Base-by-base conservation (phyloP, 2,329 filamentous ascomycete species). In the Cryphonectria japonica region DNA sequence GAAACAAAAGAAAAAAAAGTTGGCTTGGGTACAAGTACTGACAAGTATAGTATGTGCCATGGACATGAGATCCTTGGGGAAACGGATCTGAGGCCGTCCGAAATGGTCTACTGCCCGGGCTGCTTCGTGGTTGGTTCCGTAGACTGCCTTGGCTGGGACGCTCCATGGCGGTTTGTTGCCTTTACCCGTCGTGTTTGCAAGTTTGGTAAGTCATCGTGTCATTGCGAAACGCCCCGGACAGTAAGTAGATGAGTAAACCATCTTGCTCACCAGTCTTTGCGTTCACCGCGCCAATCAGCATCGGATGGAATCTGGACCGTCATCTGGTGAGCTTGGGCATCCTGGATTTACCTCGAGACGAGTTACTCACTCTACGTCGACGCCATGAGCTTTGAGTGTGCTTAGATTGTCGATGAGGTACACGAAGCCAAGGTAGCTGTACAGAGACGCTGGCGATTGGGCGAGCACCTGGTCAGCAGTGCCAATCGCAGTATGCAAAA, bases 111-210 rank as follows among this genome's bases (percentile, higher is more conserved):
- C 77, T 37, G 83, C 79, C 60, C 85, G 81, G 32, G 75, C 76
- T 43, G 77, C 75, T 76, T 89, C 85, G 72, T 77, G 76, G 8
- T 26, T 32, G 14, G 64, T 41, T 65, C 86, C 83, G 76, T 93
- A 91, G 1, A 77, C 79, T 32, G 86, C 89, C 82, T 95, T 95
- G 60, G 88, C 89, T 1, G 89, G 87, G 41, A 93, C 83, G 0
- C 84, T 84, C 91, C 92, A 94, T 0, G 93, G 93, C 0, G 93
- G 92, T 74, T 88, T 88, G 79, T 96, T 95, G 66, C 91, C 91
- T 88, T 32, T 16, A 61, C 65, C 8, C 22, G 64, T 63, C 16
- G 1, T 22, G 14, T 13, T 11, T 16, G 62, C 9, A 4, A 60
- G 41, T 39, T 73, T n/a, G 59, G 69, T 32, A 43, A 43, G 16